A percentile compares a stretch with the other conserved stretches of the same genome.
Evolutionary conservation across 2,329 filamentous ascomycete genomes (phyloP).

Genomic region (Aspergillus calidoustus): DNA sequence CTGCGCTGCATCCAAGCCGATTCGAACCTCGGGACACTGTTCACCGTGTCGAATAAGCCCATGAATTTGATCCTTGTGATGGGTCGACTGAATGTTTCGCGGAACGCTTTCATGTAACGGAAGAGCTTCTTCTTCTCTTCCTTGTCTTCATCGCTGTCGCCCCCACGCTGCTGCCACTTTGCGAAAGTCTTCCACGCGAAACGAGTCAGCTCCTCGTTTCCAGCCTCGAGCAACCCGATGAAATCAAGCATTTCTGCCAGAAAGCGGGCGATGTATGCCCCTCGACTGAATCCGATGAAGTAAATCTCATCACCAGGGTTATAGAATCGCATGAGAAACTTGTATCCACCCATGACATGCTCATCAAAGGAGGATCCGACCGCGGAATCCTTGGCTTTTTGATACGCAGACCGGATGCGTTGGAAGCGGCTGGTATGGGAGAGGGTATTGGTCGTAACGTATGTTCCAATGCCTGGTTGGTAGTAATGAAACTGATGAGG

Average conservation of each 20-base stretch:
- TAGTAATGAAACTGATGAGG: conserved; percentile 49
- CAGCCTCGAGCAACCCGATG: conserved; percentile 76
- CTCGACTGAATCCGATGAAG: conserved; percentile 75
- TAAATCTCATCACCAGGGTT: conserved; percentile 64
- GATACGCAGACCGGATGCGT: conserved; percentile 58
- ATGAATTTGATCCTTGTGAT: conserved; percentile 75
- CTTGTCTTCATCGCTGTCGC: conserved; percentile 27
- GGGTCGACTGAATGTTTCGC: conserved; percentile 78
- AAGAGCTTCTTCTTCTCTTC: conserved; percentile 59
- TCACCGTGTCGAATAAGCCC: conserved; percentile 81
- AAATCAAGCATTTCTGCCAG: conserved; percentile 84
- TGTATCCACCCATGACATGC: conserved; percentile 82
- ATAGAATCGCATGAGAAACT: conserved; percentile 77
- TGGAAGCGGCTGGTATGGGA: conserved; percentile 37
- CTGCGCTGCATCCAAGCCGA: conserved; percentile 72
- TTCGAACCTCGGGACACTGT: conserved; percentile 78
- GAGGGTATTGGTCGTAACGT: conserved; percentile 44
- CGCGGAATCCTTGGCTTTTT: conserved; percentile 66
- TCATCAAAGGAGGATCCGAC: conserved; percentile 79
- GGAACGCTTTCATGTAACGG: conserved; percentile 75
- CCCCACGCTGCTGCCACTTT: conserved; percentile 46
- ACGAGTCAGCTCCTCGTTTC: conserved; percentile 82
- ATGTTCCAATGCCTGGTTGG: conserved; percentile 52
- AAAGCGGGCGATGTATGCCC: conserved; percentile 74
- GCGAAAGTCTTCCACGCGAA: conserved; percentile 73